Percentiles rank a stretch among this genome's conserved stretches.
These are phyloP conservation scores for Eimeria tenella DNA, from an alignment of 169 alveolate species.

Conservation along the genomic window DNA sequence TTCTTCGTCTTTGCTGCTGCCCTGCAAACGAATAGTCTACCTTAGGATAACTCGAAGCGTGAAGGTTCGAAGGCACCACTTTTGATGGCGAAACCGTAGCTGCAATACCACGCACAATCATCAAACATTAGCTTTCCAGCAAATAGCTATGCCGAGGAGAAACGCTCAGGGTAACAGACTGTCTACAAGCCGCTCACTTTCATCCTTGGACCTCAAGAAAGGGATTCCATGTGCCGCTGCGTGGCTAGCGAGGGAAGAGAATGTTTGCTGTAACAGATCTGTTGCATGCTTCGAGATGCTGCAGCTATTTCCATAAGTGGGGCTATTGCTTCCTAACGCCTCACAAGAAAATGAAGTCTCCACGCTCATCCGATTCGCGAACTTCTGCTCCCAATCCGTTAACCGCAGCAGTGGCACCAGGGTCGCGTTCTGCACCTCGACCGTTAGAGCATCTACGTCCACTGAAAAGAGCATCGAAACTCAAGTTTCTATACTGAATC, in stretches of 20 bases:
- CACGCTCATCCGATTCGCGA: constrained; percentile 34
- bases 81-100: background rate
- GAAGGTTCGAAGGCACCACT: background rate
- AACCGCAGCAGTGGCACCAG: constrained; percentile 62
- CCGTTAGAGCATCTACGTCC: constrained; percentile 21
- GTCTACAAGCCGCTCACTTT: background rate
- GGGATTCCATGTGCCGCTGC: constrained; percentile 66
- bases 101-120: no score
- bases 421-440: constrained; percentile 4
- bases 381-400: constrained; percentile 61
- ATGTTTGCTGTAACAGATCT: constrained; percentile 59
- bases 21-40: background rate
- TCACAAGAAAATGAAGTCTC: constrained; percentile 5
- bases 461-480: constrained; percentile 5
- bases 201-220: constrained; percentile 37
- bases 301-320: constrained; percentile 22
- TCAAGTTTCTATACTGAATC: background rate
- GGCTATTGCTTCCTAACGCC: background rate
- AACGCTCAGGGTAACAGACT: background rate
- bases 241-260: constrained; percentile 56
- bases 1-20: constrained; percentile 22
- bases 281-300: constrained; percentile 67
- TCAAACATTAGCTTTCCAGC: no score
- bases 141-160: background rate
- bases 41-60: background rate